A percentile compares a stretch with the other conserved stretches of the same genome.
Conservation (phyloP, 2,329 filamentous ascomycete species). For the Fusarium zealandicum region DNA sequence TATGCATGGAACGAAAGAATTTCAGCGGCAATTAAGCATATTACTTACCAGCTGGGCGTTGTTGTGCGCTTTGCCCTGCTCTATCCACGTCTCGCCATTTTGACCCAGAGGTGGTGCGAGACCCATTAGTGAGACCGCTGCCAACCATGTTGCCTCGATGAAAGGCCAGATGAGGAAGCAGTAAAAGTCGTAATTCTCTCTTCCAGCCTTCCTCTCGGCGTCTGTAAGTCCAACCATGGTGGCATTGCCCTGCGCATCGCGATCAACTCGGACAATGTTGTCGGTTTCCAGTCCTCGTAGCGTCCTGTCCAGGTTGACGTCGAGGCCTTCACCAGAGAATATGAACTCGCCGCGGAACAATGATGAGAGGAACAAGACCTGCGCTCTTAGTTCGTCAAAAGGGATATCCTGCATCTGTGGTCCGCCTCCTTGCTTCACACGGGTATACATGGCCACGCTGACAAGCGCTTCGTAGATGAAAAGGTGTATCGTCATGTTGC, state of each 20-base stretch:
- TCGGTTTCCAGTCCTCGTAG: slow-evolving; percentile 80
- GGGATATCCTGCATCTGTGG: slow-evolving; percentile 80
- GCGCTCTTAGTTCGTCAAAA: slow-evolving; percentile 74
- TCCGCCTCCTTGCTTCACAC: slow-evolving; percentile 89
- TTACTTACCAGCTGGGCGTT: slow-evolving; percentile 76
- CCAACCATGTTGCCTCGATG: slow-evolving; percentile 92
- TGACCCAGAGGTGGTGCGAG: slow-evolving; percentile 73
- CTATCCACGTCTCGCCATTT: slow-evolving; percentile 78
- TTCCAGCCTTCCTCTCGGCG: slow-evolving; percentile 76
- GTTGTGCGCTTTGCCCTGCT: slow-evolving; percentile 78
- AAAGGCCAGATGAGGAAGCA: slow-evolving; percentile 99
- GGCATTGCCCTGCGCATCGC: slow-evolving; percentile 63
- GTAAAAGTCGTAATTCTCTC: slow-evolving; percentile 98
- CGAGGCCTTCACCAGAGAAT: slow-evolving; percentile 86
- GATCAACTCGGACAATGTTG: slow-evolving; percentile 73
- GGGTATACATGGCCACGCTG: slow-evolving; percentile 87
- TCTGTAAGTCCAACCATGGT: slow-evolving; percentile 76
- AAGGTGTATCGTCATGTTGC: slow-evolving; percentile 98
- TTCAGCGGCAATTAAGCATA: neutral
- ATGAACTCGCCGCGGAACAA: slow-evolving; percentile 98
- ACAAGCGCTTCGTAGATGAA: slow-evolving; percentile 95
- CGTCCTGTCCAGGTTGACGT: slow-evolving; percentile 81
- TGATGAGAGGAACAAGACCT: slow-evolving; percentile 89
- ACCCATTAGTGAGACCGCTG: slow-evolving; percentile 85
- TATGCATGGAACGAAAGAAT: neutral